Base-by-base conservation (phyloP, 1,139 yeast species). In the Blastobotrys apis region DNA sequence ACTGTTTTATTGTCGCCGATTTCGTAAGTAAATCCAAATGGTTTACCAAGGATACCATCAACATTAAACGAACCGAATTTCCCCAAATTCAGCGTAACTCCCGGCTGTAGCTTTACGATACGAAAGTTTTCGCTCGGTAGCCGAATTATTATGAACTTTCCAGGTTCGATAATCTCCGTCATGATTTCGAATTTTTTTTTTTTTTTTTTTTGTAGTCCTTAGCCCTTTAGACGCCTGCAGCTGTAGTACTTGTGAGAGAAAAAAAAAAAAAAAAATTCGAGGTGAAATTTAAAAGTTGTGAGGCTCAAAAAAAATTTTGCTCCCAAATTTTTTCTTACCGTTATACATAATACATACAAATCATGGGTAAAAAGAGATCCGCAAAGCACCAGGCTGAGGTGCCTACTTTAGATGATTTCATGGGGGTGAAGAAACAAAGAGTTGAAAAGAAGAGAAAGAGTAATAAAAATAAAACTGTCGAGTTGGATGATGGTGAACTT, bases 21-120 rank as follows among this genome's bases (percentile, higher is more conserved):
- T 61, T 92, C 97, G 65, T 92, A 92, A 0, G 95, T 80, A 56
- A 84, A 90, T 1, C 98, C 98, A 56, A 78, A 83, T 4, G 92
- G 84, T 57, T 73, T 81, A 1, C 96, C 97, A 30, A 92, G 60
- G 13, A 92, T 75, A 45, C 79, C 83, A 53, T 81, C 77, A 4
- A 84, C 87, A 35, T 74, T 69, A 63, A 94, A 92, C 1, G 81
- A 70, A 6, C 98, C 99, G 65, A 92, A 94, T 63, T 92, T 92
- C 1, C 98, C 98, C 53, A 94, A 69, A 46, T 79, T 78, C 13
- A 92, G 72, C 5, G 75, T 62, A 0, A 81, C 78, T 29, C 77
- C 80, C 2, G 77, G 73, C 41, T 71, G 74, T 47, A 88, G 67
- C 54, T 81, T 79, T 17, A 84, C 80, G 30, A 88, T 73, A 59